Conservation (phyloP, 805 yeast genomes). For the Cyberlindnera petersonii region DNA sequence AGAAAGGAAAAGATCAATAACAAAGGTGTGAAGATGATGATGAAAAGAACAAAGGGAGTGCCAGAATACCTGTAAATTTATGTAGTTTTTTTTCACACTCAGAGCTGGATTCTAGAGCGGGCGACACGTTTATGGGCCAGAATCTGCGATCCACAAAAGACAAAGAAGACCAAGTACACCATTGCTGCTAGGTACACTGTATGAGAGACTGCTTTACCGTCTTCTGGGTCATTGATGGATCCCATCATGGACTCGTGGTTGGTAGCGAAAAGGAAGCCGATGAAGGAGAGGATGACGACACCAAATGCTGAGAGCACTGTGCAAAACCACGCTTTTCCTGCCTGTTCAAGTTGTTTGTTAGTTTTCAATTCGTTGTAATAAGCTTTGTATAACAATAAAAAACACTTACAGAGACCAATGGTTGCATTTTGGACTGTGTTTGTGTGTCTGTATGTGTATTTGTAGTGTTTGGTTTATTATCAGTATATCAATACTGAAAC, state of each 20-base stretch:
- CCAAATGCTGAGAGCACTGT: slow-evolving; percentile 92
- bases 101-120: slow-evolving; percentile 15
- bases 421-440: slow-evolving; percentile 34
- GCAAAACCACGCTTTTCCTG: slow-evolving; percentile 92
- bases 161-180: slow-evolving; percentile 73
- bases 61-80: too few species aligned
- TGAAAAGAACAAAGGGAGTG: too few species aligned
- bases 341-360: slow-evolving; percentile 31
- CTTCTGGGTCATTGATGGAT: slow-evolving; percentile 83
- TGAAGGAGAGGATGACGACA: slow-evolving; percentile 76
- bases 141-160: slow-evolving; percentile 89
- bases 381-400: background rate
- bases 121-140: slow-evolving; percentile 50
- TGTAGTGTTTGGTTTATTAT: background rate
- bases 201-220: slow-evolving; percentile 89
- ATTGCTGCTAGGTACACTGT: slow-evolving; percentile 88
- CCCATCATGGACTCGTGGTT: slow-evolving; percentile 94
- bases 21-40: too few species aligned
- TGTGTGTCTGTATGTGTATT: background rate
- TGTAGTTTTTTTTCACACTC: too few species aligned
- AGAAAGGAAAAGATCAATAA: too few species aligned
- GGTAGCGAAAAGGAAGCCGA: slow-evolving; percentile 75
- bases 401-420: slow-evolving; percentile 44
- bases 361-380: too few species aligned
- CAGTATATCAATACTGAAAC: too few species aligned